Conservation (phyloP, 805 yeast species). For the Candida saitoana region DNA sequence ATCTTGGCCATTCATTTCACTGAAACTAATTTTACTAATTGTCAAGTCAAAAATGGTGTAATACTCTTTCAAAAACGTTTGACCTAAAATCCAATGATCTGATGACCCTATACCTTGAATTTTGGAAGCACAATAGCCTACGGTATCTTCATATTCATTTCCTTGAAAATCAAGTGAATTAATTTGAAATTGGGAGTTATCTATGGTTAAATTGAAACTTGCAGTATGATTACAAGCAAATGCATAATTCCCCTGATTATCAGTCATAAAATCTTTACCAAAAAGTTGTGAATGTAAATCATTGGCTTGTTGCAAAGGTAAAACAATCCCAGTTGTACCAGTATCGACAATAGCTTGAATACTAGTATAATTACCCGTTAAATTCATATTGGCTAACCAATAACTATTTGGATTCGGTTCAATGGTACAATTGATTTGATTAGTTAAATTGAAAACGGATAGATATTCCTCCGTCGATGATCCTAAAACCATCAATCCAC, state of each 20-base stretch:
- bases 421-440: slow-evolving; percentile 37
- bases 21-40: slow-evolving; percentile 46
- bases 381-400: slow-evolving; percentile 49
- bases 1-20: not conserved
- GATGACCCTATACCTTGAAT: slow-evolving; percentile 52
- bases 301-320: slow-evolving; percentile 53
- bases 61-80: slow-evolving; percentile 51
- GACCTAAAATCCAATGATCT: slow-evolving; percentile 57
- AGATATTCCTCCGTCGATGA: slow-evolving; percentile 12
- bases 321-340: slow-evolving; percentile 60
- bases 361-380: slow-evolving; percentile 22
- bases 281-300: slow-evolving; percentile 43
- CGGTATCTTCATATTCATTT: slow-evolving; percentile 40
- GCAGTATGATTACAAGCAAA: slow-evolving; percentile 50
- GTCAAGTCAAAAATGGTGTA: slow-evolving; percentile 58
- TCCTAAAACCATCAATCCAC: slow-evolving; percentile 26
- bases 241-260: slow-evolving; percentile 56
- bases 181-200: slow-evolving; percentile 43
- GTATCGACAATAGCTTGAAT: slow-evolving; percentile 55
- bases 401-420: slow-evolving; percentile 32
- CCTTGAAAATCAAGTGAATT: slow-evolving; percentile 44
- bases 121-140: slow-evolving; percentile 59
- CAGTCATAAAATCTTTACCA: slow-evolving; percentile 48
- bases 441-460: slow-evolving; percentile 23
- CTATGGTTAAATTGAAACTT: slow-evolving; percentile 38